Evolutionary conservation across 148 eudicot species (phyloP).

Genomic region (Oxyria digyna): DNA sequence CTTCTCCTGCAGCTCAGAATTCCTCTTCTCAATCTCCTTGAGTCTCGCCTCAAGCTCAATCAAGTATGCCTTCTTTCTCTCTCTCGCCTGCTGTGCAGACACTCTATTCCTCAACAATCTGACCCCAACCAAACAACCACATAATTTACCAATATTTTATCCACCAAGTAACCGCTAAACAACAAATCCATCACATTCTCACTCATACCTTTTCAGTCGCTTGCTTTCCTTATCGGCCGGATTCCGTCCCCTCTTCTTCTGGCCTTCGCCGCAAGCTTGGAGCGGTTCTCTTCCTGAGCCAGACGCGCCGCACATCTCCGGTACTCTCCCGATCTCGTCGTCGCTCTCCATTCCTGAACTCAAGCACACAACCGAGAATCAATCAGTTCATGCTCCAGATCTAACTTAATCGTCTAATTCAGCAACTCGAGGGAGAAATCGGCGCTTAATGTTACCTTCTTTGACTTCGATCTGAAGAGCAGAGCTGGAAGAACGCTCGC

Average conservation of each 20-base stretch:
- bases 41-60: slow-evolving; percentile 65
- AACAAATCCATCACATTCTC: neutral
- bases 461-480: slow-evolving; percentile 66
- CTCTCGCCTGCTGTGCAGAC: slow-evolving; percentile 98
- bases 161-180: neutral
- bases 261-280: slow-evolving; percentile 39
- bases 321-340: slow-evolving; percentile 92
- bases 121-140: neutral
- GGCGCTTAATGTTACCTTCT: slow-evolving; percentile 39
- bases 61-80: slow-evolving; percentile 91
- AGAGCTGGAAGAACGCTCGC: slow-evolving; percentile 97
- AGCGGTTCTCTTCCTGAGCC: slow-evolving; percentile 42
- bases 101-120: slow-evolving; percentile 98
- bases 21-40: slow-evolving; percentile 78
- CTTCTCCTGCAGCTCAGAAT: slow-evolving; percentile 84
- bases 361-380: neutral
- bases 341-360: slow-evolving; percentile 85
- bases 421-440: neutral
- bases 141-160: slow-evolving; percentile 8
- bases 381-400: neutral
- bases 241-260: slow-evolving; percentile 75
- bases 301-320: slow-evolving; percentile 59
- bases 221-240: slow-evolving; percentile 96
- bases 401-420: neutral
- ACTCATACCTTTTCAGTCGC: slow-evolving; percentile 68